phyloP scores from a whole-genome alignment of 1,139 yeast species.

The Blastobotrys serpentis region DNA sequence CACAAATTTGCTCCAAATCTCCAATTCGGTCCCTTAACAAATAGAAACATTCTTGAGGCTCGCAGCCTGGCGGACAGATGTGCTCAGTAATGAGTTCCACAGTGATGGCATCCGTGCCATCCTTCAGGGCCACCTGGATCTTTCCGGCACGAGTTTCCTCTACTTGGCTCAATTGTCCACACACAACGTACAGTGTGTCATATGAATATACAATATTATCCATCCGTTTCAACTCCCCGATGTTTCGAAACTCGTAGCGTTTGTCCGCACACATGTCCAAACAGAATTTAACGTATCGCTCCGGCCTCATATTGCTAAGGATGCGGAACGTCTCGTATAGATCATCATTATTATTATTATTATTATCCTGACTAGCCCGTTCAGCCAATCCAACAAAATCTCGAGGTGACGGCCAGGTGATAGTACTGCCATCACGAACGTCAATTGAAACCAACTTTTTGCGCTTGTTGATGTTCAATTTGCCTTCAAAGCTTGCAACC shows the following conservation, averaged over 20 bases:
- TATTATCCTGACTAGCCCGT: not conserved
- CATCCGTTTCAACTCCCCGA: conserved; percentile 2
- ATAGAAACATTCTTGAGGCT: not conserved
- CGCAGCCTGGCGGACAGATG: not conserved
- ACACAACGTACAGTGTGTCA: not conserved
- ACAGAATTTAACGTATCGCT: not conserved
- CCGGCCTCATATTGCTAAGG: not conserved
- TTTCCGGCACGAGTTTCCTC: not conserved
- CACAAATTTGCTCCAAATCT: not conserved
- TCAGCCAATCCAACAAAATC: not conserved
- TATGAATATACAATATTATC: not conserved
- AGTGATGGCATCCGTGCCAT: not conserved
- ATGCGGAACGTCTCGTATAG: not conserved
- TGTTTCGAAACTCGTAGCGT: not conserved
- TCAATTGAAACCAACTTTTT: conserved; percentile 1
- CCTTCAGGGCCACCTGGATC: not conserved
- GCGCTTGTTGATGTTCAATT: not conserved
- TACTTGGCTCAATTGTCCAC: not conserved
- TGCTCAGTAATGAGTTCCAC: not conserved
- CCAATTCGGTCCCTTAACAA: not conserved
- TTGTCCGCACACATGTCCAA: not conserved
- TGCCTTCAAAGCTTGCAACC: conserved; percentile 1
- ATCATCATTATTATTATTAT: not conserved
- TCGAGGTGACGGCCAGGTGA: not conserved
- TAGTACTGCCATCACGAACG: not conserved